Conservation (phyloP, 2,329 filamentous ascomycete genomes). For the Blastomyces percursus region DNA sequence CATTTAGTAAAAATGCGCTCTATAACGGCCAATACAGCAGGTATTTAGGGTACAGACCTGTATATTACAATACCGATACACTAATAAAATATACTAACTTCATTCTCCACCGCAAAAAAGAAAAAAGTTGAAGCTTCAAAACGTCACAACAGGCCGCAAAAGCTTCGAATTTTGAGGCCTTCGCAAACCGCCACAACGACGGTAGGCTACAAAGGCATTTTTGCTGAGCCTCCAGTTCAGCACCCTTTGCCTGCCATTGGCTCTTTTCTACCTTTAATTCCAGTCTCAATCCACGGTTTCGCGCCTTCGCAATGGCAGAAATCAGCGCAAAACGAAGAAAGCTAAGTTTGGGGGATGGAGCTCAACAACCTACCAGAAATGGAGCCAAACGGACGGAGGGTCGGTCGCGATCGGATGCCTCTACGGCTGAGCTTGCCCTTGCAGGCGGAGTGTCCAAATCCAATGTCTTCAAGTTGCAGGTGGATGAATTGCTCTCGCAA, state of each 20-base stretch:
- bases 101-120: neutral
- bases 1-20: too few relatives aligned
- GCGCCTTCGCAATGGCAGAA: conserved; percentile 20
- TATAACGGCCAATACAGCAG: too few relatives aligned
- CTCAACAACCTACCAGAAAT: conserved; percentile 13
- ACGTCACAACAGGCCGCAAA: neutral
- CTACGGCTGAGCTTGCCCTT: conserved; percentile 25
- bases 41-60: neutral
- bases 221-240: neutral
- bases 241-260: neutral
- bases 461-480: conserved; percentile 56
- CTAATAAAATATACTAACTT: neutral
- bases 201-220: neutral
- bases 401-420: conserved; percentile 21
- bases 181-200: neutral
- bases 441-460: conserved; percentile 51
- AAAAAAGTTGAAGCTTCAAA: conserved; percentile 4
- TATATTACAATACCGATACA: neutral
- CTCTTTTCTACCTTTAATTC: neutral
- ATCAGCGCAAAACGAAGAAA: conserved; percentile 38
- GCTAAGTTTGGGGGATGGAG: conserved; percentile 29
- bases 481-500: conserved; percentile 51
- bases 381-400: conserved; percentile 16
- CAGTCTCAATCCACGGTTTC: neutral
- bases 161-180: neutral